Conservation (phyloP, 148 eudicot genomes). For the Camellia japonica region DNA sequence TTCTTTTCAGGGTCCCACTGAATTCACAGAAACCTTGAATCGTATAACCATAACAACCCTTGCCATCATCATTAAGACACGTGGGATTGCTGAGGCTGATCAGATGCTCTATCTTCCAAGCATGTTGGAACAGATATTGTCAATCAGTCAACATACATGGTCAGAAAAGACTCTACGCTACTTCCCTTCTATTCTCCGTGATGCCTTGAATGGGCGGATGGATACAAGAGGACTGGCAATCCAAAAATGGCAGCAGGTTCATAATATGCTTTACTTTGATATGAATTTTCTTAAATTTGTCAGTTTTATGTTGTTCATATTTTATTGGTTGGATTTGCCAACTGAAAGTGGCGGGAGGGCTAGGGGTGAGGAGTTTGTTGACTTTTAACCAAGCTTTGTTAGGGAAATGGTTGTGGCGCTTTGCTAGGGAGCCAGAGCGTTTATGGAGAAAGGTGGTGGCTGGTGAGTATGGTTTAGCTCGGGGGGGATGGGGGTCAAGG, state of each 20-base stretch:
- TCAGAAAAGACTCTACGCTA: conserved; percentile 87
- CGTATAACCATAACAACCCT: conserved; percentile 71
- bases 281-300: not conserved
- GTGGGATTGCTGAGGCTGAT: conserved; percentile 94
- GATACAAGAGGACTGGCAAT: conserved; percentile 78
- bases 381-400: no score
- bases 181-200: conserved; percentile 79
- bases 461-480: no score
- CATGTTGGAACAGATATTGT: conserved; percentile 86
- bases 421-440: no score
- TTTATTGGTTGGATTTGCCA: conserved; percentile 23
- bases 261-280: conserved; percentile 7
- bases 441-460: no score
- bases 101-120: conserved; percentile 79
- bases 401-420: no score
- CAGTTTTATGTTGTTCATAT: not conserved
- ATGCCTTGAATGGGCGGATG: conserved; percentile 64
- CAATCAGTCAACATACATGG: conserved; percentile 95
- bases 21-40: conserved; percentile 91
- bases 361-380: no score
- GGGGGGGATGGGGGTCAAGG: no score
- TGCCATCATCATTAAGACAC: conserved; percentile 92
- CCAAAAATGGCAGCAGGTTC: conserved; percentile 97
- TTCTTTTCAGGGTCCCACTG: conserved; percentile 83
- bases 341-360: conserved; percentile 73